phyloP scores from a whole-genome alignment of 371 early-diverging fungal genomes.

The Gilbertella persicaria region DNA sequence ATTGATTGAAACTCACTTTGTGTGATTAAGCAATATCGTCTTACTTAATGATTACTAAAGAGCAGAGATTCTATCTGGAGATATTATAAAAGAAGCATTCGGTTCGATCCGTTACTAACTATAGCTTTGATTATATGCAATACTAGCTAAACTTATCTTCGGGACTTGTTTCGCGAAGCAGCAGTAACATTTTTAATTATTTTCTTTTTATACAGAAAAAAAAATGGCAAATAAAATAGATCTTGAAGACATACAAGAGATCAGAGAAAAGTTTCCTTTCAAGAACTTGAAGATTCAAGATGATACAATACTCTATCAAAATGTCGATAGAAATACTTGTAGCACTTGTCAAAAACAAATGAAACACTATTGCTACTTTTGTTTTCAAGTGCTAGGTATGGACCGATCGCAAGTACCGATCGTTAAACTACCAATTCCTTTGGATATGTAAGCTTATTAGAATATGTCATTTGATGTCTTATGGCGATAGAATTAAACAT shows the following conservation, averaged over 20 bases:
- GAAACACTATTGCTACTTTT: constrained; percentile 77
- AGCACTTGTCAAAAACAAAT: constrained; percentile 61
- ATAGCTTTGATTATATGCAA: no score
- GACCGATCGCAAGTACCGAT: constrained; percentile 58
- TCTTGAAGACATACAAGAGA: constrained; percentile 10
- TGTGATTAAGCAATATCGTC: no score
- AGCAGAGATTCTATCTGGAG: no score
- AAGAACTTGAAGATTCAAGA: constrained; percentile 45
- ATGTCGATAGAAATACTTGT: constrained; percentile 50
- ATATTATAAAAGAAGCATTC: no score
- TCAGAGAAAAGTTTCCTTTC: constrained; percentile 31
- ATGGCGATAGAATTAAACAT: constrained; percentile 77
- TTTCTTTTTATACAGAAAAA: no score
- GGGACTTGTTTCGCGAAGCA: no score
- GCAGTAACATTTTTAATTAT: no score
- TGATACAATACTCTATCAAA: constrained; percentile 33
- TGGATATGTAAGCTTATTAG: constrained; percentile 63
- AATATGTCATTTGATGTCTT: not conserved
- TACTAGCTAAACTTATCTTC: no score
- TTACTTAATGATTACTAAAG: no score
- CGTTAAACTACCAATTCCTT: constrained; percentile 72
- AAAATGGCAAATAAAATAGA: constrained; percentile 11
- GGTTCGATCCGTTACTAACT: no score
- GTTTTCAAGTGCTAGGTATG: constrained; percentile 58
- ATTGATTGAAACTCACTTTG: no score